phyloP scores from a whole-genome alignment of 2,329 filamentous ascomycete species.

The Aspergillus tanneri region DNA sequence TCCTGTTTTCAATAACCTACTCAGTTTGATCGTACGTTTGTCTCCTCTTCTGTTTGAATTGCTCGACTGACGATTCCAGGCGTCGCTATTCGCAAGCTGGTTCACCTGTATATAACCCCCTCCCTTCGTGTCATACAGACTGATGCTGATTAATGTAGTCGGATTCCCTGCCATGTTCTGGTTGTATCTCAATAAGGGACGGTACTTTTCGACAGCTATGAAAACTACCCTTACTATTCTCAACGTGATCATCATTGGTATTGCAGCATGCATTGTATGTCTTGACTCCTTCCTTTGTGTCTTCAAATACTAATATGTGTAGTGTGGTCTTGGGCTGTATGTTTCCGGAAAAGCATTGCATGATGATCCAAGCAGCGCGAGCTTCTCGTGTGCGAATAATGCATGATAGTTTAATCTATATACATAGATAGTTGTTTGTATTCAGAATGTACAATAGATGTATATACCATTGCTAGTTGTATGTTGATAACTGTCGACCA shows the following conservation, averaged over 20 bases:
- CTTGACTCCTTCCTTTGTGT: neutral
- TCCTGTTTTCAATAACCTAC: slow-evolving; percentile 64
- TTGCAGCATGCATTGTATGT: slow-evolving; percentile 20
- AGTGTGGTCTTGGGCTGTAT: slow-evolving; percentile 28
- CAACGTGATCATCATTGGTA: slow-evolving; percentile 17
- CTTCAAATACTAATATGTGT: slow-evolving; percentile 2
- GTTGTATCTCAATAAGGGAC: slow-evolving; percentile 28
- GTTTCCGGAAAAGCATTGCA: slow-evolving; percentile 20
- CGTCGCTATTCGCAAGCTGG: slow-evolving; percentile 62
- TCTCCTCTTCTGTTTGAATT: slow-evolving; percentile 14
- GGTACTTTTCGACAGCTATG: slow-evolving; percentile 20
- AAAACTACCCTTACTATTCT: slow-evolving; percentile 24
- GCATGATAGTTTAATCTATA: no score
- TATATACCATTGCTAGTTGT: no score
- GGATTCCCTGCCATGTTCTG: slow-evolving; percentile 29
- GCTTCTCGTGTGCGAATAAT: slow-evolving; percentile 20
- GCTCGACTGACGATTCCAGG: slow-evolving; percentile 23
- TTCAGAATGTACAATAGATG: no score
- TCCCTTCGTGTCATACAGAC: neutral
- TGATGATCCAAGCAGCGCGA: slow-evolving; percentile 13
- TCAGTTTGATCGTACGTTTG: slow-evolving; percentile 55
- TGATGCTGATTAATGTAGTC: slow-evolving; percentile 9
- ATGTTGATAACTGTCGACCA: no score
- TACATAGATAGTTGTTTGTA: no score
- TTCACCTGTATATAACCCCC: slow-evolving; percentile 50